Conservation (phyloP, 2,329 filamentous ascomycete species). For the Fusarium pseudocircinatum region DNA sequence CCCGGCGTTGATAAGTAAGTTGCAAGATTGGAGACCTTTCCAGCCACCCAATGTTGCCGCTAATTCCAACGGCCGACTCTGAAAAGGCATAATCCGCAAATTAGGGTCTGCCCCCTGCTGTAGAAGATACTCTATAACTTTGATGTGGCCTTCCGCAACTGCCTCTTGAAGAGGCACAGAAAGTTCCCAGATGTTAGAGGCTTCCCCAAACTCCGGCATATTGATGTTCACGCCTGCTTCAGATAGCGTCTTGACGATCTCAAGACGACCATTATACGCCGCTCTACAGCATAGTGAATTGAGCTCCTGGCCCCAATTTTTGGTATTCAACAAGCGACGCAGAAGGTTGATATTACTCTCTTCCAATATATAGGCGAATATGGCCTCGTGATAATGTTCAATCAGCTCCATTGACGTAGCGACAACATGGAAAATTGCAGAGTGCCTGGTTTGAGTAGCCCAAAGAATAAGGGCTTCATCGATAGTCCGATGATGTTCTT, state of each 20-base stretch:
- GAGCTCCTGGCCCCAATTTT: rapidly evolving
- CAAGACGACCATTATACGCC: rapidly evolving
- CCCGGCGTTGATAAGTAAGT: not conserved
- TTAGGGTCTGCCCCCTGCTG: not conserved
- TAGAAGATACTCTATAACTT: not conserved
- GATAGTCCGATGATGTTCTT: not conserved
- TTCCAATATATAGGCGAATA: rapidly evolving
- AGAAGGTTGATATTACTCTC: rapidly evolving
- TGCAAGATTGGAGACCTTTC: not conserved
- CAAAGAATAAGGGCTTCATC: not conserved
- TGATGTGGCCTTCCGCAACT: rapidly evolving
- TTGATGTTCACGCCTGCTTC: not conserved
- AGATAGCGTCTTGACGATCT: rapidly evolving
- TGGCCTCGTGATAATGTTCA: rapidly evolving
- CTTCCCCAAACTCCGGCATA: not conserved
- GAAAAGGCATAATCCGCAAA: rapidly evolving
- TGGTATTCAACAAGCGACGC: rapidly evolving
- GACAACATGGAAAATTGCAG: rapidly evolving
- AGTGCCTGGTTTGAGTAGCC: rapidly evolving
- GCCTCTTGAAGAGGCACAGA: rapidly evolving
- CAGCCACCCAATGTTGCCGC: rapidly evolving
- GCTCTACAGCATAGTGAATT: rapidly evolving
- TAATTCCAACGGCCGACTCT: not conserved
- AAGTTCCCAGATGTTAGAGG: too few relatives aligned
- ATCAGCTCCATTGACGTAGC: rapidly evolving